Conservation (phyloP, 2,329 filamentous ascomycete genomes). For the Leptographium procerum region DNA sequence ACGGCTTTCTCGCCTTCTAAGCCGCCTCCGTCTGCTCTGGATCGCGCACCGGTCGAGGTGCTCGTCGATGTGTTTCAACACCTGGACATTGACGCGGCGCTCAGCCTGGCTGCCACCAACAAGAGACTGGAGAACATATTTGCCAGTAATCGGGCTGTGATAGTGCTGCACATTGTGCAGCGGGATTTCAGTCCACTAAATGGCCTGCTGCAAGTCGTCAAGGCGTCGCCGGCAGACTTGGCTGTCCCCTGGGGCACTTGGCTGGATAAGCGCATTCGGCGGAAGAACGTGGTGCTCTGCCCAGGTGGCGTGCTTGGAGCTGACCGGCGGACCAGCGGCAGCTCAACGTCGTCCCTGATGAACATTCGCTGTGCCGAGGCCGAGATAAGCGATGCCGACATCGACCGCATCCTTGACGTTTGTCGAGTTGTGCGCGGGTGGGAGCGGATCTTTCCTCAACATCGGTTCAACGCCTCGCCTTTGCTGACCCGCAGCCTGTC, state of each 20-base stretch:
- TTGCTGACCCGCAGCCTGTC: conserved; percentile 31
- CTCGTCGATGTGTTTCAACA: conserved; percentile 35
- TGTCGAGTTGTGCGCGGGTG: conserved; percentile 25
- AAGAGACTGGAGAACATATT: conserved; percentile 30
- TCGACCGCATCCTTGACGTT: conserved; percentile 19
- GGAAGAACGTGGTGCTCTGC: conserved; percentile 19
- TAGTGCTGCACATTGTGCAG: conserved; percentile 30
- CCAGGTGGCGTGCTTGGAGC: conserved; percentile 8
- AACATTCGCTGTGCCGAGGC: conserved; percentile 4
- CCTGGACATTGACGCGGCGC: conserved; percentile 29
- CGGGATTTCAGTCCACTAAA: conserved; percentile 32
- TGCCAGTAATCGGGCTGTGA: conserved; percentile 24
- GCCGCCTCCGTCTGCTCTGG: conserved; percentile 12
- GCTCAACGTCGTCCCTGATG: neutral
- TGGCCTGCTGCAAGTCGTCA: conserved; percentile 35
- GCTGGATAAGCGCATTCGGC: conserved; percentile 26
- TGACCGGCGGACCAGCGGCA: neutral
- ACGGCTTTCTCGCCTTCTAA: conserved; percentile 8
- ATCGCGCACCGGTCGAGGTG: conserved; percentile 30
- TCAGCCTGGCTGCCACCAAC: conserved; percentile 26
- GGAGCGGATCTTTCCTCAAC: conserved; percentile 25
- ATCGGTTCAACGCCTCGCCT: conserved; percentile 29
- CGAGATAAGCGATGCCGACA: conserved; percentile 15
- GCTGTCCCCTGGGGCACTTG: conserved; percentile 21
- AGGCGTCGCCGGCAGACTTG: conserved; percentile 27